Base-by-base conservation (phyloP, 306 rosid genomes). In the Acacia acuminata region DNA sequence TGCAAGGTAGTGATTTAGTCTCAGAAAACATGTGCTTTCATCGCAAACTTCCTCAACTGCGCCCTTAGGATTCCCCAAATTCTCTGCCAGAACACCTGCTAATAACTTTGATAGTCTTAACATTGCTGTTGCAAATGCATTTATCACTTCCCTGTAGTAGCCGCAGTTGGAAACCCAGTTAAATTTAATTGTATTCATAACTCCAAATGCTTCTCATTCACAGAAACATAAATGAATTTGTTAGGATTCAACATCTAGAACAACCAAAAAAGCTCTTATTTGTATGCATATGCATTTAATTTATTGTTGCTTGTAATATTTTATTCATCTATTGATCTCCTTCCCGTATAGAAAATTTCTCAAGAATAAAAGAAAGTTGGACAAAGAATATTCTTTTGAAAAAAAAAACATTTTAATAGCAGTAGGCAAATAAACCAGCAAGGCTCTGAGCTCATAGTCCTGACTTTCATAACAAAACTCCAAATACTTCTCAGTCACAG, bases 1-100 rank as follows among this genome's bases (percentile, higher is more conserved):
- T 20, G 86, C 85, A 4, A 97, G 98, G 85, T 91, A 94, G 86
- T 87, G 97, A 84, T 93, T 94, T 82, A 94, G 75, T 51, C 97
- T 86, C 80, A 94, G 94, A 85, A 94, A 94, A 85, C 97, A 90
- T 16, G 97, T 88, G 86, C 92, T 90, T 27, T 87, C 93, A 22
- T 90, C 92, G 25, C 97, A 92, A 7, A 93, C 86, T 36, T 91
- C 88, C 38, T 87, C 89, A 20, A 91, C 25, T 22, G 89, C 88
- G 34, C 85, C 89, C 67, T 81, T 84, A 20, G 75, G 80, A 82
- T 88, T 82, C 50, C 96, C 94, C 85, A 94, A 63, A 38, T 87
- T 86, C 76, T 93, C 91, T 36, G 83, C 90, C 36, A 94, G 93
- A 80, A 94, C 84, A 45, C 89, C 91, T 50, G 97, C 94, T 50